Base-by-base conservation (phyloP, 768 basidiomycete genomes). In the Tephrocybe rancida region DNA sequence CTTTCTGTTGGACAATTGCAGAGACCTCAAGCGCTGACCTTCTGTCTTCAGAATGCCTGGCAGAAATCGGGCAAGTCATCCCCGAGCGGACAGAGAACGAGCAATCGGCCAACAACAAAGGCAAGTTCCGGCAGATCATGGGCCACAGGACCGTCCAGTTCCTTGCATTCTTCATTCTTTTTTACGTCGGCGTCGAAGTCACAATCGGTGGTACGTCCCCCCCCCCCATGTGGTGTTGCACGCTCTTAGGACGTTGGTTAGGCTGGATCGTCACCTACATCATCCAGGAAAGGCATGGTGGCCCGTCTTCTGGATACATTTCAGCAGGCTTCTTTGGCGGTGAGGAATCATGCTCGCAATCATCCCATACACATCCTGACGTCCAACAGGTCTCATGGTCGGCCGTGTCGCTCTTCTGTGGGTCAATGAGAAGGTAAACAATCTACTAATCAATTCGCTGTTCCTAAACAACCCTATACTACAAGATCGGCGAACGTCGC, bases 241-340 rank as follows among this genome's bases (percentile, higher is more conserved):
- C 30, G 13, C 47, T 3, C 13, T 43, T 38, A 21, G 32, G 27
- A 18, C 27, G 48, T 24, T n/a, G 3, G 4, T 41, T 30, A 84
- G 86, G 87, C 3, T 90, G 87, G 87, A 87, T 86, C 32, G 86
- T 87, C 8, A 86, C 87, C 0, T 89, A 77, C 56, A 72, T 75
- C 38, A 69, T 66, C 41, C 58, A 71, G 22, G 69, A 70, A 14
- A 65, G 73, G 34, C 62, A 60, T 14, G 75, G 73, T 29, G 72
- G 74, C 3, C 70, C 71, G 2, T 66, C 72, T 1, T 67, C 63
- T n/a, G 54, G 73, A 44, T 66, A 64, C 38, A 57, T 67, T 29
- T 64, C 62, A 16, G 44, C 66, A 7, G 63, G 64, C 3, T 70
- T 71, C 52, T 70, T 70, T 54, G 38, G 35, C n/a, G 52, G 60